Base-by-base conservation (phyloP, 192 early-diverging fungal genomes). In the Rhizophagus sp. region DNA sequence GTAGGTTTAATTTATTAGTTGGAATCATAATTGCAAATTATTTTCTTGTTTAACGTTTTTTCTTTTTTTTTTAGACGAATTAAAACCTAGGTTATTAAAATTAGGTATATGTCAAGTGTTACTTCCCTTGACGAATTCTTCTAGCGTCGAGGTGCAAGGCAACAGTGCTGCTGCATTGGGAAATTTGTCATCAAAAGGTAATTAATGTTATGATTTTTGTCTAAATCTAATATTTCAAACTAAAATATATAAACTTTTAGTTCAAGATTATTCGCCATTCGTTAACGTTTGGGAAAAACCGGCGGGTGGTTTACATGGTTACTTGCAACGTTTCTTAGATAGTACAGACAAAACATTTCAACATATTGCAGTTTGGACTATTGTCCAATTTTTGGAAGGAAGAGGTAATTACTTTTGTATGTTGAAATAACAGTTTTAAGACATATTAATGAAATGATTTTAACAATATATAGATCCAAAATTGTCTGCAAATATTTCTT, bases 341-440 rank as follows among this genome's bases (percentile, higher is more conserved):
- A 87, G 90, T 33, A 83, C 85, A 24, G 92, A 93, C 70, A 89
- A 89, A 77, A 88, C 89, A 70, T 92, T 96, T 79, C 93, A 92
- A 76, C 94, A 95, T 22, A 91, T 96, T 79, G 94, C 91, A 5
- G 88, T 95, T 50, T 96, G 94, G 94, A 96, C 94, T 33, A 90
- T 96, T 80, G 87, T 92, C 24, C 92, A 94, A 87, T 90, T 95
- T 82, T 82, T 95, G 76, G 92, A 93, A 76, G 89, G 89, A 25
- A 78, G 66, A 64, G 85, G 85, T 86, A 82, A 64, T 64, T 27
- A 25, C n/a, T 12, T 25, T n/a, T 70, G 6, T 36, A 39, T 17
- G 41, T n/a, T 15, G 30, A 4, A 15, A 15, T 39, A 39, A 15
- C 9, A 41, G 6, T 2, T 41, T 15, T 70, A 70, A 70, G 10